Evolutionary conservation across 441 rosid species (phyloP), one percentile per base, ranked within the genome.

Genomic region (Adansonia madagascariensis): DNA sequence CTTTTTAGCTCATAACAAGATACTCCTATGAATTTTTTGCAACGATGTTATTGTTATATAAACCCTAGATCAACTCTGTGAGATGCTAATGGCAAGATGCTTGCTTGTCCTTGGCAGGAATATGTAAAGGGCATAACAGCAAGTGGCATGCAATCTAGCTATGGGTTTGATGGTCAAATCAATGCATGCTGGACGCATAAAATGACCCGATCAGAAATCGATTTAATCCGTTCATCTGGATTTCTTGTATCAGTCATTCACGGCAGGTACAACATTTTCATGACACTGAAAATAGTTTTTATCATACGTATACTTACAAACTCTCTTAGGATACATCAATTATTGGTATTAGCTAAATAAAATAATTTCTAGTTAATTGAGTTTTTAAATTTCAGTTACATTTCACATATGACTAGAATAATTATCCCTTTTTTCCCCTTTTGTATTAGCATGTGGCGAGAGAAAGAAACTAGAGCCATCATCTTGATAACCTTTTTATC

Each of bases 141-240:
- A 60, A 83, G 85, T 65, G 98, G 99, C 57, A 92, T 97, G 98
- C 99, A 97, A 81, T 91, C 94, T 46, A 89, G 70, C 56, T 47
- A 70, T 71, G 99, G 99, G 75, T 91, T 97, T 82, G 94, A 93
- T 55, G 98, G 98, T 73, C 99, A 97, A 85, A 43, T 93, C 66
- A 91, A 89, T 83, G 98, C 99, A 27, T 97, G 99, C 82, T 97
- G 99, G 99, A 88, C 83, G 57, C 99, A 97, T 82, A 90, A 85
- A 82, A 73, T 97, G 84, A 84, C 92, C 67, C 82, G 43, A 75
- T 71, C 75, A 71, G 99, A 94, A 68, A 85, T 91, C 10, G 93
- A 91, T 77, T 17, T 11, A 6, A 93, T 93, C 65, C 88, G 92
- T 2, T 85, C 93, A 0, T 86, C 84, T 75, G 97, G 91, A 76